Base-by-base conservation (phyloP, 805 yeast species). In the Phaffomyces thermotolerans region DNA sequence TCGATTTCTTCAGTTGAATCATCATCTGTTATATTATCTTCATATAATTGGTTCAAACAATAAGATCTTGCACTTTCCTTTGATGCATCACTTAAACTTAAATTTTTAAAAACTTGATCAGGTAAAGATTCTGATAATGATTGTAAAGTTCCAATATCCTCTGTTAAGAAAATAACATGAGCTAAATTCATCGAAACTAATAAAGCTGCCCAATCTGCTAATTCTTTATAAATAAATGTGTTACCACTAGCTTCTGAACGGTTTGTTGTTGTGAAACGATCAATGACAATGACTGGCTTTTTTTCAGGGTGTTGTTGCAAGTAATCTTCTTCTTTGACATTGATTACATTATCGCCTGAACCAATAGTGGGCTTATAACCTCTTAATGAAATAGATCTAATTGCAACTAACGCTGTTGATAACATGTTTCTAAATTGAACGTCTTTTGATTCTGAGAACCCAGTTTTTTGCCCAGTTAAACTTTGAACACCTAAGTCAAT, bases 381-480 rank as follows among this genome's bases (percentile, higher is more conserved):
- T 18, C 66, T 60, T 24, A 78, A 53, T 3, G 83, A 72, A 12
- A 88, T 73, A 17, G 75, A 76, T 51, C 89, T 72, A n/a, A 93
- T 71, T 0, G 95, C 90, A 50, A 76, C 78, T 32, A 80, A 67
- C 0, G 91, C 73, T 37, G 86, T 73, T 40, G 81, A 75, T 39
- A 90, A 70, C 77, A 90, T 89, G 52, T 81, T 81, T 62, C 85
- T 83, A 48, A 85, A 75, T 59, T 87, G 96, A 0, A 83, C 65
- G 52, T 90, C 96, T 49, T 81, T 81, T 2, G 86, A 68, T 58
- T 90, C 96, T 27, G 90, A 78, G 39, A 90, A 68, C 1, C 96
- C 96, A 4, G 95, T 84, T 58, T 89, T 90, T 59, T 89, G 97
- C 1, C 98, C 99, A 1, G 95, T 88, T 35, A 91, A 61, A 45